Conservation (phyloP, 2,329 filamentous ascomycete species). For the Clonostachys sp. region DNA sequence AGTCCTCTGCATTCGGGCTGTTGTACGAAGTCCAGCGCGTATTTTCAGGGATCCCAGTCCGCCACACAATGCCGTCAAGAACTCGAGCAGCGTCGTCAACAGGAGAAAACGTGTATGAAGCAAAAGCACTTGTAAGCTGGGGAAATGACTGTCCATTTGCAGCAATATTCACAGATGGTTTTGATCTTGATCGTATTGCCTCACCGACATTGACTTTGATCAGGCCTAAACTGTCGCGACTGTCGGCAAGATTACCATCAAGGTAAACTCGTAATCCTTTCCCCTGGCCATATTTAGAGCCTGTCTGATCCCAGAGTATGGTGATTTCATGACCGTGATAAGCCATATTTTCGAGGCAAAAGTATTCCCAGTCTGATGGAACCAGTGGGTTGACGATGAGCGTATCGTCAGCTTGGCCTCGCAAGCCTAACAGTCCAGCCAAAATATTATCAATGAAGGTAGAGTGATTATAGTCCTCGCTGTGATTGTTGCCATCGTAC, state of each 20-base stretch:
- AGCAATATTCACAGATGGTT: no score
- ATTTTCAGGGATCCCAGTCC: no score
- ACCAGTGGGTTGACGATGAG: conserved; percentile 29
- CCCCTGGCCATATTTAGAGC: conserved; percentile 24
- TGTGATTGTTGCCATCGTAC: conserved; percentile 24
- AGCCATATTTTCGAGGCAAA: conserved; percentile 32
- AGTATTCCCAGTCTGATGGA: conserved; percentile 28
- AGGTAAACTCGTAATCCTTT: conserved; percentile 28
- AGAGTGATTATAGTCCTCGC: conserved; percentile 30
- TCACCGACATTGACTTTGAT: no score
- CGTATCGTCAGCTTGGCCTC: conserved; percentile 27
- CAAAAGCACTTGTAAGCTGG: no score
- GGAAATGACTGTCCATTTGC: no score
- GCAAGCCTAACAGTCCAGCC: conserved; percentile 32
- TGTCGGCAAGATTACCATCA: conserved; percentile 14
- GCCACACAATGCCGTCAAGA: no score
- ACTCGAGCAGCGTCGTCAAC: no score
- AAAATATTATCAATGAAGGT: conserved; percentile 38
- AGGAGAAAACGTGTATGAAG: no score
- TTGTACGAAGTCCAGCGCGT: no score
- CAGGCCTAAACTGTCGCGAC: no score
- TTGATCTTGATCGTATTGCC: no score
- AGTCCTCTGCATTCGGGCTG: no score
- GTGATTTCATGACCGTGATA: conserved; percentile 36
- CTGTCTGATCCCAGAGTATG: conserved; percentile 31